Conservation (phyloP, 176 grass and related monocot species). For the Oropetium thomaeum region DNA sequence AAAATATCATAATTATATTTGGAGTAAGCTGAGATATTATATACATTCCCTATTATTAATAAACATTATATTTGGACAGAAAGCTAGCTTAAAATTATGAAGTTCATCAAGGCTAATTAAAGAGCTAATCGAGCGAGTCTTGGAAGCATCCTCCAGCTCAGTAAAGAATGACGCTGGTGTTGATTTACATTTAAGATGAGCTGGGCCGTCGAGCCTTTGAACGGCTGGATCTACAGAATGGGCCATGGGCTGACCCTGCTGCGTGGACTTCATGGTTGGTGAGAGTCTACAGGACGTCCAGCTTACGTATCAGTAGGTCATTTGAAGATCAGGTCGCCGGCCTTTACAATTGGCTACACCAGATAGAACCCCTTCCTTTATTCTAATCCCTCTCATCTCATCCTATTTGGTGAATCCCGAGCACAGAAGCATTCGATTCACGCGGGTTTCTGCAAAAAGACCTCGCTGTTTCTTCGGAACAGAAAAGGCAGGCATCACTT, state of each 20-base stretch:
- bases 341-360: neutral
- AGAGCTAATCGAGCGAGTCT: neutral
- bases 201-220: neutral
- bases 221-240: too few relatives aligned
- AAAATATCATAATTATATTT: too few relatives aligned
- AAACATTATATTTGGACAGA: neutral
- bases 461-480: slow-evolving; percentile 7
- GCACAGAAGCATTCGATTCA: slow-evolving; percentile 4
- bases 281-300: neutral
- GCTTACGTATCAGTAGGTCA: neutral
- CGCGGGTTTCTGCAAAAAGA: neutral
- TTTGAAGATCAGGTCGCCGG: neutral
- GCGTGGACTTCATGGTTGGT: too few relatives aligned
- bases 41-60: too few relatives aligned
- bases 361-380: neutral
- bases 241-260: too few relatives aligned
- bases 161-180: too few relatives aligned
- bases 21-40: too few relatives aligned
- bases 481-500: neutral
- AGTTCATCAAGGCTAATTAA: too few relatives aligned
- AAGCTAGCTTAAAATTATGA: neutral
- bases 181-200: neutral
- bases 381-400: neutral
- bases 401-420: neutral
- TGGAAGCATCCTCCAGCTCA: neutral